phyloP scores from a whole-genome alignment of 2,329 filamentous ascomycete genomes.

The Tetracladium maxilliforme region DNA sequence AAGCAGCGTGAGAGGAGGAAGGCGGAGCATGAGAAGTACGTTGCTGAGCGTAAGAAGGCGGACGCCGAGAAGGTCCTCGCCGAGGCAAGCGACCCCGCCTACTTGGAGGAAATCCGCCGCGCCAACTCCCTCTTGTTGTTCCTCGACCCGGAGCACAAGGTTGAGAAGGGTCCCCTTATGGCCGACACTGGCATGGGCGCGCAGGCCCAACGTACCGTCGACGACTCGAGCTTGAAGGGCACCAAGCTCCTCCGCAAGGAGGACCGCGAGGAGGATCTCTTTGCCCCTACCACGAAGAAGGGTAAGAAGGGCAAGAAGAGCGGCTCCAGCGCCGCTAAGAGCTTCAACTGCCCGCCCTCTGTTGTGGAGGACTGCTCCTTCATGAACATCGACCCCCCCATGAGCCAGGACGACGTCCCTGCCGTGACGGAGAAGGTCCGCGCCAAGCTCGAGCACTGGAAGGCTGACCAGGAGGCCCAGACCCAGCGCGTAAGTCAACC shows the following conservation, averaged over 20 bases:
- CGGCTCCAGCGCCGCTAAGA: conserved; percentile 30
- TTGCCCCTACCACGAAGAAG: conserved; percentile 63
- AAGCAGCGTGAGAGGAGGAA: conserved; percentile 63
- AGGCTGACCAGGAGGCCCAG: conserved; percentile 75
- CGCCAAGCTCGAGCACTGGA: conserved; percentile 84
- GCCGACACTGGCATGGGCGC: conserved; percentile 63
- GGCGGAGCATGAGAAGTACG: conserved; percentile 62
- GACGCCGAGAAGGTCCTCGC: conserved; percentile 63
- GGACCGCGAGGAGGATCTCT: conserved; percentile 75
- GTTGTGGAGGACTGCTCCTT: conserved; percentile 82
- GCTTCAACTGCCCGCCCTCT: conserved; percentile 79
- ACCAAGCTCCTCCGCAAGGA: conserved; percentile 75
- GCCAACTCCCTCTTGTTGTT: conserved; percentile 79
- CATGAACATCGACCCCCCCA: conserved; percentile 76
- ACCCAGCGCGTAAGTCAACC: conserved; percentile 64
- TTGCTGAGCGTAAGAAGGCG: conserved; percentile 61
- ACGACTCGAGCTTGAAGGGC: conserved; percentile 74
- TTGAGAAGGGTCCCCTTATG: conserved; percentile 51
- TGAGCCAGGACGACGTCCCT: conserved; percentile 71
- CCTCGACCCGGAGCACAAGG: conserved; percentile 63
- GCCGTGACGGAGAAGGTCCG: conserved; percentile 75
- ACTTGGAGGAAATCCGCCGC: conserved; percentile 81
- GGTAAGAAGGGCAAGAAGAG: conserved; percentile 77
- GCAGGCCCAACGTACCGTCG: conserved; percentile 67
- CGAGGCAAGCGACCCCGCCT: conserved; percentile 75